Base-by-base conservation (phyloP, 805 yeast species). In the Komagataella kurtzmanii region DNA sequence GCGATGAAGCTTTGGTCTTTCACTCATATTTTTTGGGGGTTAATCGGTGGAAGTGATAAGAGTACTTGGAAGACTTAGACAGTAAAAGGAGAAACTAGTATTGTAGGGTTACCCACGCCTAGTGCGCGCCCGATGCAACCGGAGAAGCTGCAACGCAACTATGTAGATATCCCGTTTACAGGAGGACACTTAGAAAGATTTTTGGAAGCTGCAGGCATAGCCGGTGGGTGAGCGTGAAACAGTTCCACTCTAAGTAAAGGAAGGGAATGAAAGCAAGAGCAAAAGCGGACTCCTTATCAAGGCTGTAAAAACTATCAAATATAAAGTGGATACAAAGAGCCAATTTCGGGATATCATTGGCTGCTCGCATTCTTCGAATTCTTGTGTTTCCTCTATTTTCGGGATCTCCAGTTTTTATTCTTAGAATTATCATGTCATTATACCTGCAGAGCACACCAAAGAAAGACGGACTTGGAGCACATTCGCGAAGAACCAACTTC, bases 1-100 rank as follows among this genome's bases (percentile, higher is more conserved):
- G 62, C 81, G 74, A 60, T 83, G 83, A 48, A 66, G 67, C 50
- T 61, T 46, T 44, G 47, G 50, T 24, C 36, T 45, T 17, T 44
- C 21, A 7, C 17, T 44, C 48, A 14, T 24, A 23, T 50, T 47
- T 40, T 45, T 6, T 24, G 44, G 47, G 21, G 19, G 44, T 24
- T 19, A 49, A 7, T 18, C 18, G 46, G 45, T 48, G 44, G n/a
- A 8, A 21, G 18, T 19, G 10, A n/a, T 19, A 46, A 19, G 30
- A 21, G 30, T n/a, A 10, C 40, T 14, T 8, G 21, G 48, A 19
- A 36, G 23, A 36, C 48, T 23, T 46, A 17, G 48, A 8, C 30
- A 21, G 36, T 12, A 12, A 17, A 19, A 46, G 30, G 30, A 46
- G 48, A 44, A 19, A 17, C 19, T 10, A 44, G 24, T 7, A 45